A percentile compares a stretch with the other conserved stretches of the same genome.
Evolutionary conservation across 257 asterid genomes (phyloP).

Genomic region (Nicotiana undulata): DNA sequence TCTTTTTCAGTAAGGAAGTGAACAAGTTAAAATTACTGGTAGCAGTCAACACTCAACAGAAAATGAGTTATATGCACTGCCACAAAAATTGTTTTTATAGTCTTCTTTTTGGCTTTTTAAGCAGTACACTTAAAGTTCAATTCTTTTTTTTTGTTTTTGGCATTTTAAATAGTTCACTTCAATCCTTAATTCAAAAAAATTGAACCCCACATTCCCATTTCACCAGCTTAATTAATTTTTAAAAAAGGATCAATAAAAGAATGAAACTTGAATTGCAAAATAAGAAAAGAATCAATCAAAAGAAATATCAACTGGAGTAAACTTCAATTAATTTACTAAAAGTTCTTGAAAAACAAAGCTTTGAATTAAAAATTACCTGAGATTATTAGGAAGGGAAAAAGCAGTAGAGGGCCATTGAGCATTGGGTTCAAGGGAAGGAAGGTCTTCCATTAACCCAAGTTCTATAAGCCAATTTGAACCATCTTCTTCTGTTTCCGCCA

Average conservation of each 20-base stretch:
- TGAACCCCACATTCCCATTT: slow-evolving; percentile 2
- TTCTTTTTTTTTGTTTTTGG: not conserved
- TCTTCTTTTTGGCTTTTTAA: not conserved
- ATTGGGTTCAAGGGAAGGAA: slow-evolving; percentile 26
- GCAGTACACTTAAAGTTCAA: not conserved
- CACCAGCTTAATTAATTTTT: not conserved
- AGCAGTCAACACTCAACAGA: not conserved
- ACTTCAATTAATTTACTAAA: not conserved
- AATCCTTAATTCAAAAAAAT: not conserved
- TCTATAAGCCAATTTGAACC: slow-evolving; percentile 40
- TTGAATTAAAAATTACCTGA: slow-evolving; percentile 19
- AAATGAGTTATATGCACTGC: not conserved
- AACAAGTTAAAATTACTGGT: not conserved
- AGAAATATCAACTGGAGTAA: too few relatives aligned
- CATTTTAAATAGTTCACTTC: not conserved
- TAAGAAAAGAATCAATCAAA: too few relatives aligned
- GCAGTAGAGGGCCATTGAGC: slow-evolving; percentile 27
- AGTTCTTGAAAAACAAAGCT: not conserved
- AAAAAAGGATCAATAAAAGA: not conserved
- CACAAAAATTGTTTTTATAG: not conserved
- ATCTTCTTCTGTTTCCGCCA: slow-evolving; percentile 32
- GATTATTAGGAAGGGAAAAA: slow-evolving; percentile 18
- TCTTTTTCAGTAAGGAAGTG: not conserved
- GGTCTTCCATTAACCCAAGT: slow-evolving; percentile 34
- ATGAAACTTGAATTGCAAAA: not conserved